A percentile compares a stretch with the other conserved stretches of the same genome.
Evolutionary conservation across 257 asterid species (phyloP).

Genomic region (Salvia rosmarinus): DNA sequence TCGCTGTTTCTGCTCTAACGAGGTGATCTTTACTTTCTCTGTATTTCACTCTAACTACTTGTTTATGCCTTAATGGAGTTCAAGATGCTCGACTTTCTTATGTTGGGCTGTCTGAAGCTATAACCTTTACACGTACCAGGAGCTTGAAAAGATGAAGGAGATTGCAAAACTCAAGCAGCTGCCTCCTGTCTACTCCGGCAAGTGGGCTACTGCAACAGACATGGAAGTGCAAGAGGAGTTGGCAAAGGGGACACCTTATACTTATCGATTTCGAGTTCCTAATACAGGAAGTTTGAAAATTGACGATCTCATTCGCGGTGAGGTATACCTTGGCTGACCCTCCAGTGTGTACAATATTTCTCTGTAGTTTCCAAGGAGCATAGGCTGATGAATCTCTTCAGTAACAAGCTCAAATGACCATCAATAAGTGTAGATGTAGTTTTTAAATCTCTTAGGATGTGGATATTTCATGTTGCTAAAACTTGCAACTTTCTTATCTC

Average conservation of each 20-base stretch:
- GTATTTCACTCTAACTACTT: slow-evolving; percentile 2
- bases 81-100: slow-evolving; percentile 9
- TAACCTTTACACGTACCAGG: slow-evolving; percentile 47
- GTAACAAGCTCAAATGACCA: slow-evolving; percentile 3
- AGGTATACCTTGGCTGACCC: slow-evolving; percentile 50
- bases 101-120: slow-evolving; percentile 20
- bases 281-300: slow-evolving; percentile 73
- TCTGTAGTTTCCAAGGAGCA: slow-evolving; percentile 5
- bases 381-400: slow-evolving; percentile 3
- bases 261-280: slow-evolving; percentile 82
- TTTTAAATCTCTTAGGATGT: background rate
- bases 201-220: slow-evolving; percentile 84
- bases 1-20: slow-evolving; percentile 90
- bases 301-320: slow-evolving; percentile 81
- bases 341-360: slow-evolving; percentile 4
- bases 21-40: slow-evolving; percentile 49
- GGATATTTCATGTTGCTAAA: background rate
- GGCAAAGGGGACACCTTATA: slow-evolving; percentile 66
- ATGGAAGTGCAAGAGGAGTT: slow-evolving; percentile 72
- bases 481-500: background rate
- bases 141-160: slow-evolving; percentile 90
- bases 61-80: slow-evolving; percentile 9
- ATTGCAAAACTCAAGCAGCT: slow-evolving; percentile 79
- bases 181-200: slow-evolving; percentile 89
- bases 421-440: background rate